Conservation (phyloP, 768 basidiomycete genomes). For the Serendipita sp. region DNA sequence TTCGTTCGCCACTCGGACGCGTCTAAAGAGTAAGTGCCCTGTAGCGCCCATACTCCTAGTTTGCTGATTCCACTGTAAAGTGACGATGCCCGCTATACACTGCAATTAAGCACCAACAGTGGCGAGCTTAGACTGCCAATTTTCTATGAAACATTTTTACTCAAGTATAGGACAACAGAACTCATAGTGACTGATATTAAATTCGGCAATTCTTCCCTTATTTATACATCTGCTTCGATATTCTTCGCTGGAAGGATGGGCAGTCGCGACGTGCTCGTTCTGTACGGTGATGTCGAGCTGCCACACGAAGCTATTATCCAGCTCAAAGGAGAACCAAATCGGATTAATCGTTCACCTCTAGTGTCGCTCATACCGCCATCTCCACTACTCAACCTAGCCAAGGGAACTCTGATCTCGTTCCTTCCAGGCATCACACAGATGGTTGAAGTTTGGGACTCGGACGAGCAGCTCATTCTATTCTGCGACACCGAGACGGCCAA, state of each 20-base stretch:
- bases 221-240: constrained; percentile 60
- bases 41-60: neutral
- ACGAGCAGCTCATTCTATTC: constrained; percentile 49
- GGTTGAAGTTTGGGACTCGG: constrained; percentile 49
- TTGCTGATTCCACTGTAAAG: constrained; percentile 17
- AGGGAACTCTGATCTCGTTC: constrained; percentile 35
- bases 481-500: constrained; percentile 49
- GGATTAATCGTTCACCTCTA: neutral
- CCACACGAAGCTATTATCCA: constrained; percentile 37
- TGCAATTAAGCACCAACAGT: constrained; percentile 39
- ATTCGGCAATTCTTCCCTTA: constrained; percentile 43
- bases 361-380: neutral
- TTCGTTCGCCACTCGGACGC: constrained; percentile 53
- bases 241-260: constrained; percentile 51
- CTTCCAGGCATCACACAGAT: constrained; percentile 41
- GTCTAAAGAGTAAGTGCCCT: constrained; percentile 17
- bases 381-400: constrained; percentile 5
- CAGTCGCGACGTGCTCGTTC: constrained; percentile 43
- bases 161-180: constrained; percentile 48
- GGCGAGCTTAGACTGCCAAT: constrained; percentile 43
- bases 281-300: constrained; percentile 40
- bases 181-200: constrained; percentile 53
- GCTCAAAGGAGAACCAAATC: constrained; percentile 22
- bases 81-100: constrained; percentile 35
- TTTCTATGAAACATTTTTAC: constrained; percentile 35